Conservation (phyloP, 192 early-diverging fungal genomes). For the Coemansia sp. region DNA sequence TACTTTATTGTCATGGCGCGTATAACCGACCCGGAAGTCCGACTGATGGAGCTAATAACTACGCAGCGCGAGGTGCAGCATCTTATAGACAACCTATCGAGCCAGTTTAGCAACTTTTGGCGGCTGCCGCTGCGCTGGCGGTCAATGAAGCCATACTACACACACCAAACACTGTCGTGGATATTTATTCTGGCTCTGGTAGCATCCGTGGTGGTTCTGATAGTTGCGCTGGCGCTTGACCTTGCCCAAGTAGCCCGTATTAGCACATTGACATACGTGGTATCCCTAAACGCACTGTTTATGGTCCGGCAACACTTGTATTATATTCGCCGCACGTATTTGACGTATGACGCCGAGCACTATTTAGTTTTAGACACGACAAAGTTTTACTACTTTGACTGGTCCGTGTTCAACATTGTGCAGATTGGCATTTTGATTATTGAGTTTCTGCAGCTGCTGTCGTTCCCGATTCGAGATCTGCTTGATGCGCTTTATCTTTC, state of each 20-base stretch:
- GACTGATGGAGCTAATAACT: constrained; percentile 57
- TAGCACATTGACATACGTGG: constrained; percentile 45
- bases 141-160: constrained; percentile 53
- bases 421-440: constrained; percentile 70
- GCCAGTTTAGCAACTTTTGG: constrained; percentile 55
- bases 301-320: constrained; percentile 58
- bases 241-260: constrained; percentile 42
- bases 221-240: constrained; percentile 32
- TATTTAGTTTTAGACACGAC: constrained; percentile 52
- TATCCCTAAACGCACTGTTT: constrained; percentile 50
- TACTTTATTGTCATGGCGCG: constrained; percentile 59
- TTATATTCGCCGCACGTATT: constrained; percentile 50
- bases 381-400: constrained; percentile 40
- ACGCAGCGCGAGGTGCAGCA: constrained; percentile 62
- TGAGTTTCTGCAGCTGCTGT: constrained; percentile 78
- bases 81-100: constrained; percentile 59
- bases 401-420: constrained; percentile 65
- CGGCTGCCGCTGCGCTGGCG: constrained; percentile 55
- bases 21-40: constrained; percentile 55
- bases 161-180: constrained; percentile 56
- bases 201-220: constrained; percentile 27
- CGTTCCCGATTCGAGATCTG: constrained; percentile 76
- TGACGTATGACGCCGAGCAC: constrained; percentile 49
- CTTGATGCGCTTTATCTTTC: constrained; percentile 50
- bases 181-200: constrained; percentile 39